Evolutionary conservation across 768 basidiomycete species (phyloP).

Genomic region (Tulasnella calospora): DNA sequence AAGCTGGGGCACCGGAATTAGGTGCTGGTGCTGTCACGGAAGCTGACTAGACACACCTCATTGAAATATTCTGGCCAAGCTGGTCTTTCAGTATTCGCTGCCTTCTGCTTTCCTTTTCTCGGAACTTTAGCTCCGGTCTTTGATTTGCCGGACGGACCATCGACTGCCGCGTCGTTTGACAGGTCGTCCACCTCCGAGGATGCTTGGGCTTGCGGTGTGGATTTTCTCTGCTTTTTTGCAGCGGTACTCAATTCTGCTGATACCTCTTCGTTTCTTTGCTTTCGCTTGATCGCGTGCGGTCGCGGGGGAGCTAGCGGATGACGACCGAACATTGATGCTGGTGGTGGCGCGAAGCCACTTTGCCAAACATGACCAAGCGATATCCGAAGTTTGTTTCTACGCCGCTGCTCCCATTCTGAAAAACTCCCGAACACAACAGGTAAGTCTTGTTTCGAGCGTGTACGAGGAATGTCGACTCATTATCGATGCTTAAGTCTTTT

Average conservation of each 20-base stretch:
- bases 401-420: neutral
- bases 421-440: neutral
- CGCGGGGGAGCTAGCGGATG: neutral
- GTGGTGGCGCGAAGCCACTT: neutral
- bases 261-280: neutral
- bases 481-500: neutral
- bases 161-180: neutral
- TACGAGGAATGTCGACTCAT: neutral
- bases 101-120: slow-evolving; percentile 29
- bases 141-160: slow-evolving; percentile 1
- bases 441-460: neutral
- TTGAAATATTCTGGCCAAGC: slow-evolving; percentile 64
- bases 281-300: neutral
- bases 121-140: neutral
- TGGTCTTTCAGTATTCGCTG: slow-evolving; percentile 19
- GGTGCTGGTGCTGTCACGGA: neutral
- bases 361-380: neutral
- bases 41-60: slow-evolving; percentile 37
- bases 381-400: slow-evolving; percentile 8
- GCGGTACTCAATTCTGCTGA: neutral
- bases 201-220: neutral
- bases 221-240: neutral
- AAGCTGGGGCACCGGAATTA: slow-evolving; percentile 39
- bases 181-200: neutral
- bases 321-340: neutral